A percentile compares a stretch with the other conserved stretches of the same genome.
Evolutionary conservation across 495 filamentous ascomycete species (phyloP).

Genomic region (Penicillium salamii): DNA sequence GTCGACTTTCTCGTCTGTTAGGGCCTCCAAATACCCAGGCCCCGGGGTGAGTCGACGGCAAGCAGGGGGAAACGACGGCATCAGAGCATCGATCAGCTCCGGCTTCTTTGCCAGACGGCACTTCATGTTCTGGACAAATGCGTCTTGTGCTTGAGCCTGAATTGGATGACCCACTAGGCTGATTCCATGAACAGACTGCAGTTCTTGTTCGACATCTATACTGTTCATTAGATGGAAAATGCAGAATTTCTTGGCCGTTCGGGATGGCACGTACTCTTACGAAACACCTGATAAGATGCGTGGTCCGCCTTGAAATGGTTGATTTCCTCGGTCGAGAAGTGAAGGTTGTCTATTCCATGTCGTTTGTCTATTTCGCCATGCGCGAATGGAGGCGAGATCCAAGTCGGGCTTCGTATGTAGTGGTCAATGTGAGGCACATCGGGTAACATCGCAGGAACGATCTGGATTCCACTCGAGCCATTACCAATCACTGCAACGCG

Average conservation of each 20-base stretch:
- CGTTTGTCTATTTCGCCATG: conserved; percentile 30
- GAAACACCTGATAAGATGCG: conserved; percentile 34
- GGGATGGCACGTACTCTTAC: conserved; percentile 32
- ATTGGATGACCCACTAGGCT: conserved; percentile 36
- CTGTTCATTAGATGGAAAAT: neutral
- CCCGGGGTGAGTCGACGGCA: conserved; percentile 53
- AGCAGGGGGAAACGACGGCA: conserved; percentile 45
- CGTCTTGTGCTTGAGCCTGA: conserved; percentile 30
- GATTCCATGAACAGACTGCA: conserved; percentile 45
- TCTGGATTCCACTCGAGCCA: conserved; percentile 52
- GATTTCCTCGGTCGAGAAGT: conserved; percentile 45
- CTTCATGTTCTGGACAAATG: conserved; percentile 43
- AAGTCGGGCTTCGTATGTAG: conserved; percentile 41
- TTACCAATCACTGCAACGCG: conserved; percentile 54
- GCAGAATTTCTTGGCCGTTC: neutral
- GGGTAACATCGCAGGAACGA: conserved; percentile 60
- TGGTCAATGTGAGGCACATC: conserved; percentile 45
- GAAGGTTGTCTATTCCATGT: conserved; percentile 29
- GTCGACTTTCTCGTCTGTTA: conserved; percentile 47
- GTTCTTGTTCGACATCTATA: conserved; percentile 41
- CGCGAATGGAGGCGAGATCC: conserved; percentile 43
- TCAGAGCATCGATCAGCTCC: conserved; percentile 29
- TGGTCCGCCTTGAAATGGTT: conserved; percentile 44
- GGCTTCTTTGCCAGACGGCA: conserved; percentile 36
- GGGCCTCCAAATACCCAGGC: conserved; percentile 47